These are phyloP conservation scores for Lichtheimia ornata DNA, from an alignment of 371 early-diverging fungal genomes.

Conservation along the genomic window DNA sequence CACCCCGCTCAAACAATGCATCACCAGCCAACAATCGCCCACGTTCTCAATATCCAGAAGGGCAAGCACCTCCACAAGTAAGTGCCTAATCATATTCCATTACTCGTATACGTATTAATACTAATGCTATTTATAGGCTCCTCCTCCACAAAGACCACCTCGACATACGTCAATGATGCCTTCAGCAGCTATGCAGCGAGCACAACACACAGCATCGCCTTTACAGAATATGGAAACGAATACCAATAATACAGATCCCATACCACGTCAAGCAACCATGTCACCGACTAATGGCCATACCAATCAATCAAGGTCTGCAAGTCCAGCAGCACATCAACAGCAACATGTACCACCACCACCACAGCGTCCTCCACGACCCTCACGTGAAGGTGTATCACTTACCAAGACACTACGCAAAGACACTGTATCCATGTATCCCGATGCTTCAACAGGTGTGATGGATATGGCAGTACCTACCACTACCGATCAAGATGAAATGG, in stretches of 20 bases:
- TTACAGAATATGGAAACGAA: conserved; percentile 10
- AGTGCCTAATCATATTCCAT: neutral
- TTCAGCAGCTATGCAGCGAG: conserved; percentile 46
- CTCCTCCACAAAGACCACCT: conserved; percentile 27
- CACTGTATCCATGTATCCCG: conserved; percentile 15
- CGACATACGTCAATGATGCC: conserved; percentile 49
- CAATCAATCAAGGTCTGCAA: neutral
- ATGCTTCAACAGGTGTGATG: conserved; percentile 1
- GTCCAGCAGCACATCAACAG: conserved; percentile 1
- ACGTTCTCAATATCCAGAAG: conserved; percentile 7
- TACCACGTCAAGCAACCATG: neutral
- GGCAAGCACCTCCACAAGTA: neutral
- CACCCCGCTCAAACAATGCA: neutral
- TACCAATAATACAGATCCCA: neutral
- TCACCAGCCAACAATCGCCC: conserved; percentile 7
- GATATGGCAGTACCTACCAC: neutral
- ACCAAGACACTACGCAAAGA: conserved; percentile 1
- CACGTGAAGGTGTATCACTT: conserved; percentile 5
- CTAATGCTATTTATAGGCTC: conserved; percentile 1
- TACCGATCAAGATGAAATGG: conserved; percentile 22
- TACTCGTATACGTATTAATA: neutral
- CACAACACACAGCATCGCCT: conserved; percentile 43
- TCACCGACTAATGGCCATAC: neutral
- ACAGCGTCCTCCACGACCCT: conserved; percentile 16
- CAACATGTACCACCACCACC: neutral